Conservation (phyloP, 2,329 filamentous ascomycete genomes). For the Fusarium heterosporum region DNA sequence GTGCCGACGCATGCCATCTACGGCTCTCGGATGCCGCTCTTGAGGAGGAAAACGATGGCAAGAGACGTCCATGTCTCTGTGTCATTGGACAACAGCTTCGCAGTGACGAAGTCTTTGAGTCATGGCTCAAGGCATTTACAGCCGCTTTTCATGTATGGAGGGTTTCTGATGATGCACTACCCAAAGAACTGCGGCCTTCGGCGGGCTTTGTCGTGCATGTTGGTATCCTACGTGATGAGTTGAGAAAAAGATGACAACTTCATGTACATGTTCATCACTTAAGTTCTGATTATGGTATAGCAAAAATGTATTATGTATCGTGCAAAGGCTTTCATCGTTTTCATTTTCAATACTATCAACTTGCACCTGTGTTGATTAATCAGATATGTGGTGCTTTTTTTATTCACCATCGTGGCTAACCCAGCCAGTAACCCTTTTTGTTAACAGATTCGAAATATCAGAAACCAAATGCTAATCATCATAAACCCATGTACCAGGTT, state of each 20-base stretch:
- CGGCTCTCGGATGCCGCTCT: slow-evolving; percentile 49
- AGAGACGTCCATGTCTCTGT: slow-evolving; percentile 70
- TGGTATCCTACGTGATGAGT: slow-evolving; percentile 67
- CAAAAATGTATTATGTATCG: background rate
- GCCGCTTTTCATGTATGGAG: slow-evolving; percentile 79
- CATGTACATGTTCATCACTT: background rate
- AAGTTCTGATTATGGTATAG: background rate
- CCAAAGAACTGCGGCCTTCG: slow-evolving; percentile 67
- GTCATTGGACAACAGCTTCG: slow-evolving; percentile 91
- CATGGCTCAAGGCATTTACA: slow-evolving; percentile 79
- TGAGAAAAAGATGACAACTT: background rate
- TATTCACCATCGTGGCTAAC: slow-evolving; percentile 16
- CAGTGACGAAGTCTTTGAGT: slow-evolving; percentile 84
- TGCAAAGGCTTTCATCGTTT: slow-evolving; percentile 17
- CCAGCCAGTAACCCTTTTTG: slow-evolving; percentile 21
- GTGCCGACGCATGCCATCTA: slow-evolving; percentile 77
- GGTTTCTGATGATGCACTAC: slow-evolving; percentile 73
- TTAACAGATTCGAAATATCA: slow-evolving; percentile 23
- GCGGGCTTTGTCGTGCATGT: slow-evolving; percentile 87
- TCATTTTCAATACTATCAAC: slow-evolving; percentile 21
- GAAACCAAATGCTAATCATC: slow-evolving; percentile 40
- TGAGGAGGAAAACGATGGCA: slow-evolving; percentile 17
- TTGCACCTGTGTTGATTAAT: slow-evolving; percentile 19
- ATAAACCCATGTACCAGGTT: slow-evolving; percentile 35
- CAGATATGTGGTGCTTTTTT: slow-evolving; percentile 32